phyloP scores from a whole-genome alignment of 208 protist genomes.

The Leishmania amazonensis region DNA sequence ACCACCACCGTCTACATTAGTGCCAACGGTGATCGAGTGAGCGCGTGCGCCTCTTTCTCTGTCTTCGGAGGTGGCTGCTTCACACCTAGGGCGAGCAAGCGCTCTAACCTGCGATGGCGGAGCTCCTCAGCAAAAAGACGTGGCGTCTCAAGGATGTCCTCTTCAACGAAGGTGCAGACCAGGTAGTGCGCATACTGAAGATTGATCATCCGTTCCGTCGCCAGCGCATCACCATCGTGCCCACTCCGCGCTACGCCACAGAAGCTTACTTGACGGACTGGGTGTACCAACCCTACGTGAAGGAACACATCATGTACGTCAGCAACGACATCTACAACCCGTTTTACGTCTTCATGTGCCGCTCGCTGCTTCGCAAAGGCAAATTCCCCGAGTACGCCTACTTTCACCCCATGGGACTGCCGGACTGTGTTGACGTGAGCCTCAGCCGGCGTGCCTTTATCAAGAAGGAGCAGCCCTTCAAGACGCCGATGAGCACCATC shows the following conservation, averaged over 20 bases:
- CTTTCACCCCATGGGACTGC: slow-evolving; percentile 86
- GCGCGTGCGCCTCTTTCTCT: background rate
- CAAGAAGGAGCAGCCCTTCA: slow-evolving; percentile 79
- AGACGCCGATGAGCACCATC: slow-evolving; percentile 63
- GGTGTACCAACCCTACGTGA: slow-evolving; percentile 89
- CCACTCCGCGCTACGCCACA: slow-evolving; percentile 65
- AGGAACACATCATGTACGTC: slow-evolving; percentile 84
- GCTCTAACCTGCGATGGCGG: slow-evolving; percentile 25
- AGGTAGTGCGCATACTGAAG: slow-evolving; percentile 76
- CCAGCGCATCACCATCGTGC: slow-evolving; percentile 79
- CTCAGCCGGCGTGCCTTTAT: slow-evolving; percentile 75
- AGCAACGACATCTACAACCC: slow-evolving; percentile 89
- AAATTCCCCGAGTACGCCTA: slow-evolving; percentile 78
- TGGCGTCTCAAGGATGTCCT: slow-evolving; percentile 82
- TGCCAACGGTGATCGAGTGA: background rate
- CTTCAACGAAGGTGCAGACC: slow-evolving; percentile 51
- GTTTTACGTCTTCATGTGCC: slow-evolving; percentile 77
- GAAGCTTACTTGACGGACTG: slow-evolving; percentile 81
- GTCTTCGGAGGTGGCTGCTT: background rate
- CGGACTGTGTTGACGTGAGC: slow-evolving; percentile 81
- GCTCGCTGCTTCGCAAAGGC: slow-evolving; percentile 54
- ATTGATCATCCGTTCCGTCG: slow-evolving; percentile 75
- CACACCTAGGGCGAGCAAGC: background rate
- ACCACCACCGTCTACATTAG: background rate
- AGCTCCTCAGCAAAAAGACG: slow-evolving; percentile 58